phyloP scores from a whole-genome alignment of 2,329 filamentous ascomycete species.

The Rhexocercosporidium sp. region DNA sequence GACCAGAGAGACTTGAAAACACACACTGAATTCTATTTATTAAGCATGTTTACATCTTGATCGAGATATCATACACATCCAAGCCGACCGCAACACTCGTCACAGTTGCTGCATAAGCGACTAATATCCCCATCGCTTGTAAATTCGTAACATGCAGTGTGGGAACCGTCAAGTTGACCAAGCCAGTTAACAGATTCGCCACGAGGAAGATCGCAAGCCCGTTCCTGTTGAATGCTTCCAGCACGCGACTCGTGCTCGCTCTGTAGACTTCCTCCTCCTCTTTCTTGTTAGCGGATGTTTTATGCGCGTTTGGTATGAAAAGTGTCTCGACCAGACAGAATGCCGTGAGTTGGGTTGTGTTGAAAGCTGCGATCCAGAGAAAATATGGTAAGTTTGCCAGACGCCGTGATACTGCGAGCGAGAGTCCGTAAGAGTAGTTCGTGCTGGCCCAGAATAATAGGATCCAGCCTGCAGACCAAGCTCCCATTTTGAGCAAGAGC shows the following conservation, averaged over 20 bases:
- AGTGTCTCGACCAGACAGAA: slow-evolving; percentile 80
- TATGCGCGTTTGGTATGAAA: slow-evolving; percentile 77
- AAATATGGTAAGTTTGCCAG: slow-evolving; percentile 94
- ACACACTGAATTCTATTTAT: background rate
- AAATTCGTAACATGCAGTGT: slow-evolving; percentile 74
- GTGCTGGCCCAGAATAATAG: slow-evolving; percentile 73
- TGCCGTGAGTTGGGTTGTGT: slow-evolving; percentile 78
- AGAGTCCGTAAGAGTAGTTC: slow-evolving; percentile 71
- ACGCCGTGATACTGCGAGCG: slow-evolving; percentile 80
- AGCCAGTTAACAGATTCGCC: slow-evolving; percentile 87
- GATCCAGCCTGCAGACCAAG: slow-evolving; percentile 72
- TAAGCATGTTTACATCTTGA: slow-evolving; percentile 63
- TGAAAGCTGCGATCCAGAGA: slow-evolving; percentile 91
- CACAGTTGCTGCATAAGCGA: slow-evolving; percentile 72
- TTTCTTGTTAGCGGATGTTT: slow-evolving; percentile 49
- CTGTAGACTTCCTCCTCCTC: slow-evolving; percentile 68
- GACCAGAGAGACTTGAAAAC: no score
- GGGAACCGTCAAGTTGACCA: slow-evolving; percentile 85
- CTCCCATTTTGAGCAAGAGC: slow-evolving; percentile 66
- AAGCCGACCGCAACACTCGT: slow-evolving; percentile 71
- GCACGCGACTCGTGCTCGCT: slow-evolving; percentile 77
- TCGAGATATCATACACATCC: slow-evolving; percentile 69
- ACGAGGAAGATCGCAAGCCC: slow-evolving; percentile 84
- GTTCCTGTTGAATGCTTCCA: slow-evolving; percentile 86
- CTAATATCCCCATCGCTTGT: slow-evolving; percentile 74